A percentile compares a stretch with the other conserved stretches of the same genome.
These are phyloP conservation scores for Diaporthe humulicola DNA, from an alignment of 2,329 filamentous ascomycete species.

Conservation along the genomic window DNA sequence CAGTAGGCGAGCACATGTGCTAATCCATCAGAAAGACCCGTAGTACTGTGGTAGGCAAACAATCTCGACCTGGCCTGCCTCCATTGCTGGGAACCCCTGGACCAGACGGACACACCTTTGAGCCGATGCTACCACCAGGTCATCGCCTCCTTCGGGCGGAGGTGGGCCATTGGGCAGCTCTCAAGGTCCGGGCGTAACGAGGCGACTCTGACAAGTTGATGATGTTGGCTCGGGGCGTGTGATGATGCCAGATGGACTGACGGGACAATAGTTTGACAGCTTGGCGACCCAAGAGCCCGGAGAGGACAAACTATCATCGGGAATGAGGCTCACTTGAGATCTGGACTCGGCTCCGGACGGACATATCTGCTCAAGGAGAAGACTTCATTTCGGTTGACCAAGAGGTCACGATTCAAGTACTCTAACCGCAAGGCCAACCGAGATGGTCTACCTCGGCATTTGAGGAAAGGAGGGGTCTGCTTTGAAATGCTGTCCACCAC, in stretches of 20 bases:
- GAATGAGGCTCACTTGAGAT: neutral
- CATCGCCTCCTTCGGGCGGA: neutral
- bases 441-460: neutral
- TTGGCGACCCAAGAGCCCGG: slow-evolving; percentile 4
- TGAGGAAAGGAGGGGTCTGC: neutral
- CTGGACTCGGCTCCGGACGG: slow-evolving; percentile 20
- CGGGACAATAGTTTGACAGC: slow-evolving; percentile 16
- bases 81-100: neutral
- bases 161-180: neutral
- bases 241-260: slow-evolving; percentile 9
- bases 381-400: slow-evolving; percentile 10
- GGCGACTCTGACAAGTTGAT: neutral
- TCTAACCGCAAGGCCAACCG: slow-evolving; percentile 5
- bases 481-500: neutral
- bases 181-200: neutral
- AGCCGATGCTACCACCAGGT: neutral
- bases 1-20: slow-evolving; percentile 16
- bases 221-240: slow-evolving; percentile 1
- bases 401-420: slow-evolving; percentile 13
- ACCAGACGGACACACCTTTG: neutral
- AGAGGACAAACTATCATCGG: neutral
- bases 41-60: neutral
- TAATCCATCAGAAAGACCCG: neutral
- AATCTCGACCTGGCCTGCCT: neutral
- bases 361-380: neutral